phyloP scores from a whole-genome alignment of 768 basidiomycete genomes.

The Mycena galericulata region DNA sequence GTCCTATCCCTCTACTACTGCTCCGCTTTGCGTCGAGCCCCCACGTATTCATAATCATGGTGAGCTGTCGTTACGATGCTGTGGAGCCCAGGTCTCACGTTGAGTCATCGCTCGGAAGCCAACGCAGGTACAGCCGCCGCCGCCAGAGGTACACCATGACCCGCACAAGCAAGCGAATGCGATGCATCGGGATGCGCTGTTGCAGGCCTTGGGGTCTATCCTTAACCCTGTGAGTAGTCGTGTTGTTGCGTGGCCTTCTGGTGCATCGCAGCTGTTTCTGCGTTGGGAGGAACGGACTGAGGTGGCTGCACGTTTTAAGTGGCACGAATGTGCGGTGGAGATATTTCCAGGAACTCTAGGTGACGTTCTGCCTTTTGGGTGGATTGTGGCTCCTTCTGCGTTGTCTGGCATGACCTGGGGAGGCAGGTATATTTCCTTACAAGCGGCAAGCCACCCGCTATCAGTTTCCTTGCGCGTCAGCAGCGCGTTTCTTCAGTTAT shows the following conservation, averaged over 20 bases:
- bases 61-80: constrained; percentile 19
- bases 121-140: constrained; percentile 24
- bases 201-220: constrained; percentile 71
- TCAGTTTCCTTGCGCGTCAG: too few species aligned
- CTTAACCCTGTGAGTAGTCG: constrained; percentile 63
- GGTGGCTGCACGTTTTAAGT: too few species aligned
- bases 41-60: constrained; percentile 1
- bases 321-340: too few species aligned
- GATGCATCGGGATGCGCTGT: constrained; percentile 62
- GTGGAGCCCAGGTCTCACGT: constrained; percentile 3
- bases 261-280: neutral
- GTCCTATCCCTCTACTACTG: neutral
- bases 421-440: too few species aligned
- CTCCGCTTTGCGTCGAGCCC: constrained; percentile 28
- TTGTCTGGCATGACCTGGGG: too few species aligned
- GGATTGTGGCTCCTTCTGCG: too few species aligned
- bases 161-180: constrained; percentile 43
- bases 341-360: too few species aligned
- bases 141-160: constrained; percentile 22
- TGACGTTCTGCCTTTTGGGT: too few species aligned
- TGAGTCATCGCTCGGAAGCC: constrained; percentile 18
- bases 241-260: neutral
- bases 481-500: too few species aligned
- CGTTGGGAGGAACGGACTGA: neutral
- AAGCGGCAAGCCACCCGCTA: too few species aligned